Conservation (phyloP, 352 stramenopile species). For the Pilasporangium apinafurcum region DNA sequence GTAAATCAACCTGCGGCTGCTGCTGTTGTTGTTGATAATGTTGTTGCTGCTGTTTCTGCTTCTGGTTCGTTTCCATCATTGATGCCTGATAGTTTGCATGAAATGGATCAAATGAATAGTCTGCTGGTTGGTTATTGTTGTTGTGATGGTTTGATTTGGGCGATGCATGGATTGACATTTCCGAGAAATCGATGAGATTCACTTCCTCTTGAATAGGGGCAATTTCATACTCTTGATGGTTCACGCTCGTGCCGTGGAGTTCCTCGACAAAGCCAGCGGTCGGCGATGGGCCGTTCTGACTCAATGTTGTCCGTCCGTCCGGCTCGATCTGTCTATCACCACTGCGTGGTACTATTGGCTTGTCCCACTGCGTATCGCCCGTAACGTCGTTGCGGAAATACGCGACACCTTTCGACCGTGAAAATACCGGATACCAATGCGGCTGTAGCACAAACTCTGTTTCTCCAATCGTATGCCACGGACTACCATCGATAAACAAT, state of each 20-base stretch:
- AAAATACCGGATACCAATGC: conserved; percentile 75
- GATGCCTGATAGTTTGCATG: conserved; percentile 6
- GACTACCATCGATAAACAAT: conserved; percentile 68
- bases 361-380: conserved; percentile 71
- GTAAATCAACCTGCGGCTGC: conserved; percentile 27
- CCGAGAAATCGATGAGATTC: conserved; percentile 66
- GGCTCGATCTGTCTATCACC: no score
- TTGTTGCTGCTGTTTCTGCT: conserved; percentile 12
- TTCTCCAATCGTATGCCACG: conserved; percentile 64
- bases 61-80: conserved; percentile 2
- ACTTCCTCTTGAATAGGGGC: conserved; percentile 16
- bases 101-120: conserved; percentile 9
- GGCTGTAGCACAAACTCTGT: conserved; percentile 80
- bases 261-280: conserved; percentile 1
- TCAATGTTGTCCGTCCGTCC: conserved; percentile 15
- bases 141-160: conserved; percentile 21
- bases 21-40: conserved; percentile 8
- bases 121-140: conserved; percentile 1
- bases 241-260: neutral
- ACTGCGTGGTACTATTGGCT: conserved; percentile 53
- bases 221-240: conserved; percentile 5
- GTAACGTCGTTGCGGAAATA: conserved; percentile 72
- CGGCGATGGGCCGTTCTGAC: conserved; percentile 14
- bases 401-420: conserved; percentile 54
- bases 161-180: conserved; percentile 46